These are phyloP conservation scores for Silene conica DNA, from an alignment of 148 eudicot genomes.

Conservation along the genomic window DNA sequence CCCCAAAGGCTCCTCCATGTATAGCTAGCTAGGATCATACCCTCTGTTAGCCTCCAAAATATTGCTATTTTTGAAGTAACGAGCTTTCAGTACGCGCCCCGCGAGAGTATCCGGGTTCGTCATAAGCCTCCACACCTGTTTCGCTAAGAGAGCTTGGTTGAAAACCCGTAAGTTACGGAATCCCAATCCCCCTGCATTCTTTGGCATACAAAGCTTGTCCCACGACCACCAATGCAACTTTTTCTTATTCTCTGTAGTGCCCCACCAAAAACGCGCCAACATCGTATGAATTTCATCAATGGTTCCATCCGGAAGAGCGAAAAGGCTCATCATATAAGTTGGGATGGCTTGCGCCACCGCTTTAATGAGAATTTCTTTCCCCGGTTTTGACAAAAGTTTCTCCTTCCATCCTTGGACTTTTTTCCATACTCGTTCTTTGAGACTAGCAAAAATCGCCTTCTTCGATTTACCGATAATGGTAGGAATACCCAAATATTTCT, in stretches of 20 bases:
- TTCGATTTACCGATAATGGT: neutral
- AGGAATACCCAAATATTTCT: neutral
- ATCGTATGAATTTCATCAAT: neutral
- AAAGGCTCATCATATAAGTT: neutral
- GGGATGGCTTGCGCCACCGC: neutral
- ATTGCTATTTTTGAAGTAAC: too few species aligned
- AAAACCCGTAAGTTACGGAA: too few species aligned
- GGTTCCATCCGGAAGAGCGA: neutral
- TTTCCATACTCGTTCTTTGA: neutral
- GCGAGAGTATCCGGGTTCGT: too few species aligned
- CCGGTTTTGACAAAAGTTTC: too few species aligned
- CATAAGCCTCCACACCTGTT: too few species aligned
- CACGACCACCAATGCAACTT: neutral
- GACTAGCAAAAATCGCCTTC: neutral
- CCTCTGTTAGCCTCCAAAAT: too few species aligned
- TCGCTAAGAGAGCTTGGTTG: too few species aligned
- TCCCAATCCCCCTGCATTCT: too few species aligned
- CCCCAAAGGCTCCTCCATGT: too few species aligned
- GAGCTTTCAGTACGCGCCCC: too few species aligned
- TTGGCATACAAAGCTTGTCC: neutral
- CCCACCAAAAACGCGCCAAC: neutral
- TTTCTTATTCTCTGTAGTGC: neutral
- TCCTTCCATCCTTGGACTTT: too few species aligned
- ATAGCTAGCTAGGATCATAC: too few species aligned
- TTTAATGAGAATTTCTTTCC: neutral